Evolutionary conservation across 1,284 basidiomycete species (phyloP), one percentile per base, ranked within the genome.

Genomic region (Marasmius oreades): DNA sequence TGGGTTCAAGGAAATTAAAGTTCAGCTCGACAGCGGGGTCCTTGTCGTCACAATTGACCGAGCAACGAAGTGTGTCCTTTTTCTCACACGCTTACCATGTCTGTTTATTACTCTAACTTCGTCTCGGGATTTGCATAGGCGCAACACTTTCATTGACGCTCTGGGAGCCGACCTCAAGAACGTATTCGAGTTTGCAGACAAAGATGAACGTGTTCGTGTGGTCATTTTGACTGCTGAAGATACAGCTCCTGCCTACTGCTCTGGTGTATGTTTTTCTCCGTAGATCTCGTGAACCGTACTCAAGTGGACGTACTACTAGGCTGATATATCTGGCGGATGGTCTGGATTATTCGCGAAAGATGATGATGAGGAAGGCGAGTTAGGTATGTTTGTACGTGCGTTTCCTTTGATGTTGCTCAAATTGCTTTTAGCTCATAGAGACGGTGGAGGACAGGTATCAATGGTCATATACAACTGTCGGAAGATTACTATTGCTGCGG

Each of bases 401-500:
- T 36, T 36, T 26, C 11, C 20, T 5, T 28, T 31, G 20, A 28
- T 11, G 23, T 16, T 10, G 28, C 23, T n/a, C 14, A 12, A 8
- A 16, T 14, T 22, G 11, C 48, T 47, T 14, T 20, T 22, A 82
- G 80, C 77, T 16, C 77, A 79, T 61, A 69, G 81, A 43, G 81
- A 84, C 59, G 59, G 64, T 4, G 81, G 81, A 23, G 81, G 81
- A 2, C 61, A 69, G 24, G 69, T 79, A 6, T 66, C 79, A 5
- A 62, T 84, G 51, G 72, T 74, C 10, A 76, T 83, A 52, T 75
- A 77, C 55, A 73, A 73, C 1, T 83, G 80, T 66, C 75, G 80
- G 52, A 84, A 84, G 63, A 73, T 84, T 31, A 83, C 82, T 8
- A 79, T 83, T 43, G 73, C 73, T 43, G 80, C 81, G 3, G 78